A percentile compares a stretch with the other conserved stretches of the same genome.
phyloP scores from a whole-genome alignment of 1,284 basidiomycete genomes.

The Lentinula novae-zelandiae region DNA sequence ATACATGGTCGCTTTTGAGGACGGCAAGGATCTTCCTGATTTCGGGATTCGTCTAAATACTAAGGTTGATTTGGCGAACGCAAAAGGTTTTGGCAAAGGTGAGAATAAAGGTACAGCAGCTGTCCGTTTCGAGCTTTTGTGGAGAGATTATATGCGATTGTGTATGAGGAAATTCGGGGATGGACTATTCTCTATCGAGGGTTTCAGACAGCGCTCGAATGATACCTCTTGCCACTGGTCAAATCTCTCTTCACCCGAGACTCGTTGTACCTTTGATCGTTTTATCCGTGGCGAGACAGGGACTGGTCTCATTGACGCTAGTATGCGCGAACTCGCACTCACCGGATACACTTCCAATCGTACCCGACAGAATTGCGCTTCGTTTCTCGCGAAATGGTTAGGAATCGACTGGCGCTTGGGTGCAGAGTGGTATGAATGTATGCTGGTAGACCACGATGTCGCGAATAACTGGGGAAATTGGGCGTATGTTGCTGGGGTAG shows the following conservation, averaged over 20 bases:
- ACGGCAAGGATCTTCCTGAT: slow-evolving; percentile 12
- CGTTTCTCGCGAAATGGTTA: slow-evolving; percentile 47
- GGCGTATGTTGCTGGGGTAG: slow-evolving; percentile 44
- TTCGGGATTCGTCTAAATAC: not conserved
- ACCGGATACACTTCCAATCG: slow-evolving; percentile 55
- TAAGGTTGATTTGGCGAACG: not conserved
- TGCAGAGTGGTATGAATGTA: slow-evolving; percentile 30
- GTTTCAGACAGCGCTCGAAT: slow-evolving; percentile 12
- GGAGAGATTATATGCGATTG: slow-evolving; percentile 51
- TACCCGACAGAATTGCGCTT: slow-evolving; percentile 52
- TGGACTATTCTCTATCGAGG: slow-evolving; percentile 21
- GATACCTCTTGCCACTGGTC: slow-evolving; percentile 9
- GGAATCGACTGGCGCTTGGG: slow-evolving; percentile 52
- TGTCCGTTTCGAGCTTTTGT: slow-evolving; percentile 46
- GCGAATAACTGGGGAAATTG: slow-evolving; percentile 41
- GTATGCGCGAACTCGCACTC: slow-evolving; percentile 43
- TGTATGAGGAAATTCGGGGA: slow-evolving; percentile 28
- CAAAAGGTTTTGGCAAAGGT: slow-evolving; percentile 14
- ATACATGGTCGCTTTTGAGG: slow-evolving; percentile 21
- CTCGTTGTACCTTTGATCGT: slow-evolving; percentile 29
- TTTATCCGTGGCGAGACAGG: slow-evolving; percentile 47
- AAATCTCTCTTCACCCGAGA: slow-evolving; percentile 16
- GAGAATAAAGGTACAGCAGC: slow-evolving; percentile 20
- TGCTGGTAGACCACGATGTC: slow-evolving; percentile 40
- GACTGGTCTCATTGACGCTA: slow-evolving; percentile 51